Evolutionary conservation across 2,329 filamentous ascomycete species (phyloP), one percentile per base, ranked within the genome.

Genomic region (Claviceps africana): DNA sequence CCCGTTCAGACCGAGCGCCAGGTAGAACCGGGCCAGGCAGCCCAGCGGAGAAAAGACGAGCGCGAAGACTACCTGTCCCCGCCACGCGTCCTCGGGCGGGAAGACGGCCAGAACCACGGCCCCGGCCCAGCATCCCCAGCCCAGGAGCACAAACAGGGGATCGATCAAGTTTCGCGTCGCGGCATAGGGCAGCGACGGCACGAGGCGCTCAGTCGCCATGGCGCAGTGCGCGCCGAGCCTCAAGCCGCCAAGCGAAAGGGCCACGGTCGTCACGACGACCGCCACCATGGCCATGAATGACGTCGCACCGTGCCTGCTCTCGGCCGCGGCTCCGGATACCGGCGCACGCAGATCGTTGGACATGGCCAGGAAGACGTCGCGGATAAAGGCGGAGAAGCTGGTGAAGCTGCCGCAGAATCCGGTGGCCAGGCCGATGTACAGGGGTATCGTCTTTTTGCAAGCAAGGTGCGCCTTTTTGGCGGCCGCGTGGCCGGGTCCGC

Each of bases 361-460:
- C 19, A 94, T 68, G 0, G 87, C 84, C 22, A 95, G 75, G 63
- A 94, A 95, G 15, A 76, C 69, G 60, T 95, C 90, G 7, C 86
- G 78, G 47, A 90, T 82, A 63, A 95, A 94, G 21, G 83, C 82
- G 0, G 89, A 95, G 67, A 95, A 95, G 10, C 85, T 90, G 0
- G 90, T 96, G 61, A 93, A 87, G 58, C 86, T 90, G 56, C 91
- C 88, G 61, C 88, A 95, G 66, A 93, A 93, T 11, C 86, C 91
- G 0, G 86, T 95, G 0, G 87, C 80, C 6, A 96, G 78, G 49
- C 86, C 90, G 54, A 95, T 85, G 63, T 94, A 95, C 0, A 95
- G 73, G 0, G 91, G 90, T 30, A 95, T 85, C 0, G 86, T 86
- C 71, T 94, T 95, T 64, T 95, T 95, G 30, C 74, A 69, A 5